Evolutionary conservation across 2,329 filamentous ascomycete genomes (phyloP), one percentile per base, ranked within the genome.

Genomic region (Aureobasidium lini): DNA sequence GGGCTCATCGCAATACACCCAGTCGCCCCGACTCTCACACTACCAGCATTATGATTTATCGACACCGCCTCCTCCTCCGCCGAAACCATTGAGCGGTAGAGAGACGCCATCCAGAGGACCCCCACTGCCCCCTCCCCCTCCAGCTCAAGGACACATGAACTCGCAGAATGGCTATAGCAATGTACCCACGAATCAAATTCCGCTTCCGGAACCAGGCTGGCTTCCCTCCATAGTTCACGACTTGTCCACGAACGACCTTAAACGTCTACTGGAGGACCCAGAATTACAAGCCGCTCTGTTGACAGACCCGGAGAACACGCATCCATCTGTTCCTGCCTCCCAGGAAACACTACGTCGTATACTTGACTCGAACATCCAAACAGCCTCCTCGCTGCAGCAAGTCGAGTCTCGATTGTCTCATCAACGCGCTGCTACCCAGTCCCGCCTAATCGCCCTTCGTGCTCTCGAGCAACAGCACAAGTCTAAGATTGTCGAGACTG

Each of bases 391-490:
- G 65, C 76, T 90, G 11, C 73, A 78, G 28, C 79, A 83, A 39
- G 78, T 86, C 6, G 87, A 90, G 70, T 69, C 75, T 0, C 81
- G 81, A 62, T 73, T 86, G 11, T 70, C 74, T 10, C 81, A 81
- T 63, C 81, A 87, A 67, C 87, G 93, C 59, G 81, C 84, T 31
- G 79, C 82, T 1, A 88, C 89, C 0, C 90, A 95, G 69, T 87
- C 90, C 3, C 87, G 92, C 61, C 83, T 97, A 0, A 81, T 97
- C 1, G 82, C 89, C 10, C 84, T 94, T 23, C 89, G 93, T 67
- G 89, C 89, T 1, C 82, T 96, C 15, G 94, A 97, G 75, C 84
- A 92, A n/a, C 87, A 93, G 68, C 97, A 94, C 89, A 84, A 87
- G 59, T 84, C 88, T 65, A 95, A 94, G 72, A 90, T 97, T 72